Base-by-base conservation (phyloP, 345 rosid genomes). In the Alliaria petiolata region DNA sequence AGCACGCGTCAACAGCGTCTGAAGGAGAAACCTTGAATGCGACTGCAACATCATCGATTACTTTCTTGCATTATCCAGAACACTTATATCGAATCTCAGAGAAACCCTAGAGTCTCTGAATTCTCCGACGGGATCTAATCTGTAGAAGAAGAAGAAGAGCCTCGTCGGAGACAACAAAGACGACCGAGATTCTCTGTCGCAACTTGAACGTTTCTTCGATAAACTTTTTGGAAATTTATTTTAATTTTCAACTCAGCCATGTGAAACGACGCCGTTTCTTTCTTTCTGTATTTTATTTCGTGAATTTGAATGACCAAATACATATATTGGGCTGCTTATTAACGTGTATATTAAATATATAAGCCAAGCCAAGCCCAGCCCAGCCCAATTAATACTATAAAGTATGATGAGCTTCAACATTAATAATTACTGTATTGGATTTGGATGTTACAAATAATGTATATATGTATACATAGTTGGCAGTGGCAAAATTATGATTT, bases 1-100 rank as follows among this genome's bases (percentile, higher is more conserved):
- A 39, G 85, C 81, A 22, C 96, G 90, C 77, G 85, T 91, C 75
- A 80, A 57, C 72, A 95, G 80, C 62, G 89, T 86, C 62, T 91
- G 93, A 71, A 91, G 93, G 62, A 95, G 99, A 78, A 95, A 91
- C 80, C 93, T 84, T 70, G 99, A 95, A 75, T 89, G 95, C 30
- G 98, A 79, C 71, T 91, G 92, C 72, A 93, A 81, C 35, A 93
- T 89, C 98, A 93, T 93, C 67, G 86, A 39, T 80, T 69, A 31
- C 30, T 25, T 40, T 40, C 22, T 12, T 4, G 13, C 43, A 40
- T 11, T 62, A 4, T 26, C 4, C 1, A 6, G 19, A 31, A 61
- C 5, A 61, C 54, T 43, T 13, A 3, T 4, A 47, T 42, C 31
- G 35, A 60, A 68, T 42, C 43, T 14, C 11, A 38, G 3, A 0